Evolutionary conservation across 1,284 basidiomycete genomes (phyloP).

Genomic region (Mycosarcoma maydis): DNA sequence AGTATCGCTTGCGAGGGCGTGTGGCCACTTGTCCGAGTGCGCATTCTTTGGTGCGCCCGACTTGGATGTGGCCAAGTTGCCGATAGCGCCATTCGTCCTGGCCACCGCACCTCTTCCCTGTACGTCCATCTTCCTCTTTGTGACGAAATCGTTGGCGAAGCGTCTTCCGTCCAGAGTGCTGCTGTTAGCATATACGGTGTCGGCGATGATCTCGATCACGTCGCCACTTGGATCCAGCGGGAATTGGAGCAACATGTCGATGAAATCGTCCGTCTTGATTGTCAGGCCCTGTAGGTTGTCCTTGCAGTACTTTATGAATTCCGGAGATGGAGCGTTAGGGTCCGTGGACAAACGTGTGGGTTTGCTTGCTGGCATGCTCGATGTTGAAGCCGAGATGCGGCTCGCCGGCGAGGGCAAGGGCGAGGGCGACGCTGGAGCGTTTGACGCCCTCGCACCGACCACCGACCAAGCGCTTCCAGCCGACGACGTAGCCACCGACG

Average conservation of each 20-base stretch:
- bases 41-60: too few species aligned
- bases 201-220: slow-evolving; percentile 66
- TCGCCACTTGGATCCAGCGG: slow-evolving; percentile 64
- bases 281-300: slow-evolving; percentile 84
- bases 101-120: slow-evolving; percentile 26
- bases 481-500: slow-evolving; percentile 1
- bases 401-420: too few species aligned
- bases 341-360: too few species aligned
- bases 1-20: neutral
- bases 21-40: neutral
- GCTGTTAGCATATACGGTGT: slow-evolving; percentile 82
- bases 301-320: slow-evolving; percentile 91
- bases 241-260: slow-evolving; percentile 68
- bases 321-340: slow-evolving; percentile 80
- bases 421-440: slow-evolving; percentile 48
- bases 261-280: slow-evolving; percentile 70
- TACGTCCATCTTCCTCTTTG: slow-evolving; percentile 75
- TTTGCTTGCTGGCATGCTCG: too few species aligned
- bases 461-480: slow-evolving; percentile 26
- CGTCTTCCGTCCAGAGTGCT: slow-evolving; percentile 92
- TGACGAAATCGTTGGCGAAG: slow-evolving; percentile 90
- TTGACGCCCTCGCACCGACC: too few species aligned
- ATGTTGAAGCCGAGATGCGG: too few species aligned
- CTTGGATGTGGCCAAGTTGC: too few species aligned
- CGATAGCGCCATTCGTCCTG: slow-evolving; percentile 4